phyloP scores from a whole-genome alignment of 2,329 filamentous ascomycete genomes.

The Hypoxylon sp. region DNA sequence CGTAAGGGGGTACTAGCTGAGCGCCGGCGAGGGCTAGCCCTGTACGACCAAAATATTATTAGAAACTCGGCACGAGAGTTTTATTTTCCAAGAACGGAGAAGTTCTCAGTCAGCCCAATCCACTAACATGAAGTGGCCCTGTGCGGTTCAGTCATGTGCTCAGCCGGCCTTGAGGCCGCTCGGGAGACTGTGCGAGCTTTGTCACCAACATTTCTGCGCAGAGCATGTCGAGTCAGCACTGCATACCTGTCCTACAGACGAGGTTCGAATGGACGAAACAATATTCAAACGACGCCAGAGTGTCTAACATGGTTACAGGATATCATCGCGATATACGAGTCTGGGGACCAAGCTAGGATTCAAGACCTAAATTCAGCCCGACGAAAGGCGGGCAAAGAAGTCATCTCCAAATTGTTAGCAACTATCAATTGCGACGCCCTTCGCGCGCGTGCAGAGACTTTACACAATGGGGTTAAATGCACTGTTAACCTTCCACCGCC shows the following conservation, averaged over 20 bases:
- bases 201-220: background rate
- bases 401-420: background rate
- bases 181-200: background rate
- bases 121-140: background rate
- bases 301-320: background rate
- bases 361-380: background rate
- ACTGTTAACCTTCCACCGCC: background rate
- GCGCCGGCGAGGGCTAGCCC: too few species aligned
- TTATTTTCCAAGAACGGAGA: background rate
- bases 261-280: background rate
- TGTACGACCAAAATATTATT: too few species aligned
- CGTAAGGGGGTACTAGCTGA: too few species aligned
- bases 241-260: background rate
- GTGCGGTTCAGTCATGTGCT: background rate
- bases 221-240: background rate
- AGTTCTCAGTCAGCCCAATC: background rate
- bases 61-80: too few species aligned
- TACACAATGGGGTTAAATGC: background rate
- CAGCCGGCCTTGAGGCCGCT: background rate
- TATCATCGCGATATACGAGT: background rate
- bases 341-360: background rate
- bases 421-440: background rate
- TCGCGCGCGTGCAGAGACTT: background rate
- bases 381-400: background rate
- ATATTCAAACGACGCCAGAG: background rate